Evolutionary conservation across 768 basidiomycete species (phyloP), one percentile per base, ranked within the genome.

Genomic region (Lactifluus pinguis): DNA sequence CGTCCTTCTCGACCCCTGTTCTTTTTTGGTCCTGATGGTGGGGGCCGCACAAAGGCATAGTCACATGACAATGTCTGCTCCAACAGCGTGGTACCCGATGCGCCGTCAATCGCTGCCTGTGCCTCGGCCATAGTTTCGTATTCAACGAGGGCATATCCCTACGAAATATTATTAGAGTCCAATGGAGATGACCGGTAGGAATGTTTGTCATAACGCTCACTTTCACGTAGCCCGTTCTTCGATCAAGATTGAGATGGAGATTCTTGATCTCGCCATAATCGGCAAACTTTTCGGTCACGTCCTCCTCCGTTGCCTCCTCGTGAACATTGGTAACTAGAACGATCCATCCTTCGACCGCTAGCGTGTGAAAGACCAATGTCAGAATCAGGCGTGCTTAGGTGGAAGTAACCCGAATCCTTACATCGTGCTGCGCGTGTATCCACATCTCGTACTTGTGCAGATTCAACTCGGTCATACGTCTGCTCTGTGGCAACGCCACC

Each of bases 301-400:
- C 97, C 70, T 99, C 97, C 70, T 99, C 97, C 0, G 93, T 95
- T 6, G 97, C 90, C 72, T 99, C 97, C 73, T 98, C 97, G 70
- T 99, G 95, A 7, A 99, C 91, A 65, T 90, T 90, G 39, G 93
- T 97, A 53, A 95, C 92, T 56, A 98, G 80, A 49, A 99, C 91
- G 58, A 99, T 98, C 95, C 95, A 99, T 51, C 95, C 95, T 72
- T 99, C 95, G 11, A 99, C 93, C 54, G 95, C 95, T 99, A 47
- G 59, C 49, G 60, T 59, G 55, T 32, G 61, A 60, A 48, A 29
- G 17, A 48, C 0, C 1, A 51, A 42, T 10, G 30, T 66, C 44
- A 55, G 53, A 51, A 52, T 62, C 58, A 61, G 32, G 60, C 54
- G 58, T 65, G 65, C 25, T 25, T 25, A 6, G 51, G 59, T 56